Evolutionary conservation across 2,329 filamentous ascomycete genomes (phyloP).

Genomic region (Ascochyta lentis): DNA sequence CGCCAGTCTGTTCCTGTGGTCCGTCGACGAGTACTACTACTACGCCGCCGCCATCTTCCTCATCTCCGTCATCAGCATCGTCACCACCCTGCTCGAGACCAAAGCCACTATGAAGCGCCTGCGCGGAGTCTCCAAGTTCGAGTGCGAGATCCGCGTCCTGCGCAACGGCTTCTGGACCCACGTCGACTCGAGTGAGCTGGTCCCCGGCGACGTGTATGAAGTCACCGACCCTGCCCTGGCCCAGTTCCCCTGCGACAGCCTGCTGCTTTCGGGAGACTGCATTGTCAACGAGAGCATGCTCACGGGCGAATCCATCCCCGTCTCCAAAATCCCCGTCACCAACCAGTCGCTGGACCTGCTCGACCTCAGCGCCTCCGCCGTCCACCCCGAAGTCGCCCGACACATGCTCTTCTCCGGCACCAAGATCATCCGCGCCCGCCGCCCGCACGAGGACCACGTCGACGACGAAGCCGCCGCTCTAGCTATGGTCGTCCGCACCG

Average conservation of each 20-base stretch:
- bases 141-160: conserved; percentile 92
- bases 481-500: conserved; percentile 90
- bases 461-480: conserved; percentile 91
- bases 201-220: conserved; percentile 96
- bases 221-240: conserved; percentile 89
- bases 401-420: conserved; percentile 96
- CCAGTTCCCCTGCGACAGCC: conserved; percentile 90
- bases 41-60: conserved; percentile 94
- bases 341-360: conserved; percentile 79
- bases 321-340: conserved; percentile 86
- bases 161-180: conserved; percentile 96
- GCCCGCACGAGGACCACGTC: conserved; percentile 83
- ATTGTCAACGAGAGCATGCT: conserved; percentile 99
- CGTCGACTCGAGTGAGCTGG: conserved; percentile 83
- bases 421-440: conserved; percentile 88
- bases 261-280: conserved; percentile 90
- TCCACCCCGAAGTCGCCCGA: conserved; percentile 81
- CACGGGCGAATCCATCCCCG: conserved; percentile 94
- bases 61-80: conserved; percentile 92
- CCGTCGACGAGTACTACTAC: conserved; percentile 95
- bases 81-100: conserved; percentile 88
- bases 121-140: conserved; percentile 89
- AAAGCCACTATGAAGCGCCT: conserved; percentile 89
- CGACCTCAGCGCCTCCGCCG: conserved; percentile 79
- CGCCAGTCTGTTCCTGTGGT: conserved; percentile 93